Percentiles rank a stretch among this genome's conserved stretches.
These are phyloP conservation scores for Alternaria sp. DNA, from an alignment of 2,329 filamentous ascomycete species.

Conservation along the genomic window DNA sequence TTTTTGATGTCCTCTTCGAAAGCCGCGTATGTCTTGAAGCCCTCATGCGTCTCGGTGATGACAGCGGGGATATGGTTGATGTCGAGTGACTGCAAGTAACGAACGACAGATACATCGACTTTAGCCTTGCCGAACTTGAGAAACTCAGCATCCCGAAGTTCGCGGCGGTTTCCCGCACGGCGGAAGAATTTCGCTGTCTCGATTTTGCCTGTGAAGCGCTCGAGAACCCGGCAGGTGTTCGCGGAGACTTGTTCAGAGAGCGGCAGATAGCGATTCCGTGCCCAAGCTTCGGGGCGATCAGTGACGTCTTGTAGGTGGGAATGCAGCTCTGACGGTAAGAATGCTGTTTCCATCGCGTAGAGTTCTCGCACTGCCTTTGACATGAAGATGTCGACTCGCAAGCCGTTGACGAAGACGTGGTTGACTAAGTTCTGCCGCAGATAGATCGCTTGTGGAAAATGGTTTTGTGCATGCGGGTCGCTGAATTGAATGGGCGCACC, in stretches of 20 bases:
- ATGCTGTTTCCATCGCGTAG: background rate
- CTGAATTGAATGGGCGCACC: slow-evolving; percentile 16
- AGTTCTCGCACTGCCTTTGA: slow-evolving; percentile 12
- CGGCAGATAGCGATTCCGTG: slow-evolving; percentile 7
- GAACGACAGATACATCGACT: slow-evolving; percentile 16
- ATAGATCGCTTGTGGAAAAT: slow-evolving; percentile 10
- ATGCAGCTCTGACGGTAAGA: background rate
- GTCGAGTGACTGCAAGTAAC: slow-evolving; percentile 9
- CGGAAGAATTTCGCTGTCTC: slow-evolving; percentile 21
- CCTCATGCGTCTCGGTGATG: slow-evolving; percentile 22
- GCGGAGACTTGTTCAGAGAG: slow-evolving; percentile 6
- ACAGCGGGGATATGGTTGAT: slow-evolving; percentile 16
- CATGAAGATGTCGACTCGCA: slow-evolving; percentile 22
- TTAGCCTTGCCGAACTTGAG: slow-evolving; percentile 14
- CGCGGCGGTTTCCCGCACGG: background rate
- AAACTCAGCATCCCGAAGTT: slow-evolving; percentile 18
- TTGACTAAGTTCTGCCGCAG: slow-evolving; percentile 15
- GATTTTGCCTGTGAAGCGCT: slow-evolving; percentile 18
- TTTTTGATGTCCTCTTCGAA: slow-evolving; percentile 6
- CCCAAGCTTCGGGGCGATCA: slow-evolving; percentile 11
- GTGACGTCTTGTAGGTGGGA: slow-evolving; percentile 8
- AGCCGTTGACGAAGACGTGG: background rate
- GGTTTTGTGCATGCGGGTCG: slow-evolving; percentile 5
- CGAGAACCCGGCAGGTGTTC: slow-evolving; percentile 8
- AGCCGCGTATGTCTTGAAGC: slow-evolving; percentile 10